Evolutionary conservation across 495 filamentous ascomycete genomes (phyloP).

Genomic region (Geoglossum glabrum): DNA sequence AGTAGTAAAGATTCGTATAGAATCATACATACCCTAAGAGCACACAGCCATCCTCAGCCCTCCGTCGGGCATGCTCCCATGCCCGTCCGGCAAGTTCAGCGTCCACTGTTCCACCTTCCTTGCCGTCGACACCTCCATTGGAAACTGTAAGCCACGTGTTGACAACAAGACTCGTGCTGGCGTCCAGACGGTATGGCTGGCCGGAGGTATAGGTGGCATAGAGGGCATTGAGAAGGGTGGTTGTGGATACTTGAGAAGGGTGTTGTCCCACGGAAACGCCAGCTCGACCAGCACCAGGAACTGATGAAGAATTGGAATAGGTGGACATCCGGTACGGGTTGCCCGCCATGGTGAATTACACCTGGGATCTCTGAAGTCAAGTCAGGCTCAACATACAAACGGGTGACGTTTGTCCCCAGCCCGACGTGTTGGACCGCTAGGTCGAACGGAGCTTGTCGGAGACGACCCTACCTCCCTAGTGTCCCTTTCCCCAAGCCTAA

Average conservation of each 20-base stretch:
- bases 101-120: constrained; percentile 59
- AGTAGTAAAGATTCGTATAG: not conserved
- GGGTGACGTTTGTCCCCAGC: not conserved
- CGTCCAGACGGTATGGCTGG: constrained; percentile 66
- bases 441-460: not conserved
- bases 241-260: constrained; percentile 69
- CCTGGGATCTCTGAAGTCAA: not conserved
- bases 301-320: constrained; percentile 58
- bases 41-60: constrained; percentile 92
- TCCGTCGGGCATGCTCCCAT: constrained; percentile 90
- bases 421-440: not conserved
- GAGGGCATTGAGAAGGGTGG: constrained; percentile 74
- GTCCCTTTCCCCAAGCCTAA: not conserved
- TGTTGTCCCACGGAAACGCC: constrained; percentile 35
- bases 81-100: constrained; percentile 57
- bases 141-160: constrained; percentile 83
- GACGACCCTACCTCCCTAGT: not conserved
- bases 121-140: constrained; percentile 41
- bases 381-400: not conserved
- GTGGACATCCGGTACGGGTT: constrained; percentile 60
- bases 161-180: constrained; percentile 80
- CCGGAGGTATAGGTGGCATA: constrained; percentile 74
- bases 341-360: constrained; percentile 34
- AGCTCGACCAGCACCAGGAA: constrained; percentile 34
- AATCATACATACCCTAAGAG: constrained; percentile 47